phyloP scores from a whole-genome alignment of 805 yeast species.

The Candida khao-thaluensis region DNA sequence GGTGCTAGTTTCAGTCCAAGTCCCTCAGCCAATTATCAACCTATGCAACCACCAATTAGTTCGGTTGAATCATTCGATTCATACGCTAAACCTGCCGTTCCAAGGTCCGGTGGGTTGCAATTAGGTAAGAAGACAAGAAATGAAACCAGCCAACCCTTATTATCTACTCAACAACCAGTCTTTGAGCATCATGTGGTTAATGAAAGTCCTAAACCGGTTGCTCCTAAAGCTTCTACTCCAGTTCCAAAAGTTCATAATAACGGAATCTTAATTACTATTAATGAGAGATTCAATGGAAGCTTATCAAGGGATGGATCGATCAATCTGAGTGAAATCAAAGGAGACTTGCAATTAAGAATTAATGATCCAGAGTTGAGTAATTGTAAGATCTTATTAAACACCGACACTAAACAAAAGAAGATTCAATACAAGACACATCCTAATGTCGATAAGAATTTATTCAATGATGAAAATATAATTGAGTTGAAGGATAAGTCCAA shows the following conservation, averaged over 20 bases:
- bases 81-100: slow-evolving; percentile 2
- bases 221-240: slow-evolving; percentile 15
- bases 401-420: slow-evolving; percentile 47
- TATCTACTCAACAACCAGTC: slow-evolving; percentile 32
- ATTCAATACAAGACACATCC: slow-evolving; percentile 93
- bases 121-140: slow-evolving; percentile 56
- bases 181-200: slow-evolving; percentile 23
- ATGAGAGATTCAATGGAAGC: slow-evolving; percentile 76
- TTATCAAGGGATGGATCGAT: slow-evolving; percentile 82
- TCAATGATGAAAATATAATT: slow-evolving; percentile 55
- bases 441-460: slow-evolving; percentile 79
- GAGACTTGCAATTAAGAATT: slow-evolving; percentile 85
- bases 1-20: slow-evolving; percentile 1
- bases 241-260: slow-evolving; percentile 48
- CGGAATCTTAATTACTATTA: slow-evolving; percentile 75
- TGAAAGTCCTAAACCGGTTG: slow-evolving; percentile 16
- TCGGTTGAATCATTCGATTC: slow-evolving; percentile 11
- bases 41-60: slow-evolving; percentile 21
- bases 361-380: slow-evolving; percentile 71
- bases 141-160: slow-evolving; percentile 30
- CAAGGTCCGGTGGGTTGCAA: slow-evolving; percentile 60
- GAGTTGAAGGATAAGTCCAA: slow-evolving; percentile 75
- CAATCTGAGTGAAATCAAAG: slow-evolving; percentile 72
- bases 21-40: slow-evolving; percentile 20
- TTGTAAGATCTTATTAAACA: slow-evolving; percentile 58